Evolutionary conservation across 2,329 filamentous ascomycete genomes (phyloP), one percentile per base, ranked within the genome.

Genomic region (Amphichorda felina): DNA sequence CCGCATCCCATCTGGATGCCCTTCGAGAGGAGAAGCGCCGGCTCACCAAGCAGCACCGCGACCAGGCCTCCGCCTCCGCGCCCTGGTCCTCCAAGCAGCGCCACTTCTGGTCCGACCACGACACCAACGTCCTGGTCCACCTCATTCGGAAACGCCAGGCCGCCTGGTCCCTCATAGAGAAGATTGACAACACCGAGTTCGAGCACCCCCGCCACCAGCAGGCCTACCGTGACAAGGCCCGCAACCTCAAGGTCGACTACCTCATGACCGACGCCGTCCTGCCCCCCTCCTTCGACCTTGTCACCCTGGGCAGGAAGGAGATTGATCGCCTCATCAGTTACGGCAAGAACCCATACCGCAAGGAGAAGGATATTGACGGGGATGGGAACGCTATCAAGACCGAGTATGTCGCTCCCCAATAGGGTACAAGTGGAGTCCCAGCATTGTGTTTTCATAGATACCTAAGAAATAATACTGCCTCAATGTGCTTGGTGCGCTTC

Each of bases 151-250:
- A 45, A 13, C 43, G 38, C 15, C 37, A 44, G 13, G 50, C 48
- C 14, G 36, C 35, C 6, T 61, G 56, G 56, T 34, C 55, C 30
- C n/a, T 10, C 26, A 61, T 61, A 3, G 43, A 57, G 38, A 45
- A 41, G 18, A 9, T 45, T 5, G 50, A 57, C 19, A 44, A 45
- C 0, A 22, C 55, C 14, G 38, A 38, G 2, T 72, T 72, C 36
- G 55, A 67, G 30, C 43, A 51, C 13, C 47, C 48, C 2, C 66
- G 70, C 34, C 63, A 66, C 44, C 70, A 74, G 53, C 70, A 74
- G 49, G 65, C 68, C 4, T 60, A 70, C 38, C 68, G 71, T 6
- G 71, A 75, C 57, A 70, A 68, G 51, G 71, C 71, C n/a, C 64
- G 71, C 34, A 64, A 71, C 38, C 43, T 72, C 37, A 75, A 75